Conservation (phyloP, 1,284 basidiomycete species). For the Leccinum pallidistipes region DNA sequence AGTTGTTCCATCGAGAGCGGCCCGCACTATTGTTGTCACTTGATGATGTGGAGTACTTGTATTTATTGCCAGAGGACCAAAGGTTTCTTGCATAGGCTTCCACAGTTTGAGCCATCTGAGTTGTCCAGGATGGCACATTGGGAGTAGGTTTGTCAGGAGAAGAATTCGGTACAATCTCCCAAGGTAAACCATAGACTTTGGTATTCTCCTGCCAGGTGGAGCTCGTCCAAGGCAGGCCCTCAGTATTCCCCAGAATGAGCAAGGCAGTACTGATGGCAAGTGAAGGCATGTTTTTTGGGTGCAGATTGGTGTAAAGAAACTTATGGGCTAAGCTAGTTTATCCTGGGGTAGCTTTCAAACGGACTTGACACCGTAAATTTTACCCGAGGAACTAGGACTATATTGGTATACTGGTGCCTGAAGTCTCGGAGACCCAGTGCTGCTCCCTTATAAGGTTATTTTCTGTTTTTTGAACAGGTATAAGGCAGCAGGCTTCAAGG, state of each 20-base stretch:
- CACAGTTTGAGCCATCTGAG: background rate
- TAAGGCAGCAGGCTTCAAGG: background rate
- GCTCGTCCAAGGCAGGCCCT: background rate
- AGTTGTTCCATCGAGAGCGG: background rate
- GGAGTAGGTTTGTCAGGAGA: background rate
- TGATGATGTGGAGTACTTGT: too few relatives aligned
- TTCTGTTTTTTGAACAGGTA: background rate
- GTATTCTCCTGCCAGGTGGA: background rate
- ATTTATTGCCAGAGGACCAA: too few relatives aligned
- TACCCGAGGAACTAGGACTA: background rate
- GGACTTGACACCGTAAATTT: background rate
- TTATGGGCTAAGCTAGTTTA: too few relatives aligned
- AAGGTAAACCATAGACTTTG: background rate
- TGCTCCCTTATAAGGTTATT: background rate
- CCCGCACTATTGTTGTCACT: background rate
- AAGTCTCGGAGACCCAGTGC: background rate
- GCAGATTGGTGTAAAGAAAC: too few relatives aligned
- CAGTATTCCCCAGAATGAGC: background rate
- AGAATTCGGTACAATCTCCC: background rate
- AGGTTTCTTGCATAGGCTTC: too few relatives aligned
- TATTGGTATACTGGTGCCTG: background rate
- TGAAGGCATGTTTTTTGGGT: too few relatives aligned
- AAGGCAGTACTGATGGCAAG: too few relatives aligned
- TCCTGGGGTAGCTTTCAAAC: background rate
- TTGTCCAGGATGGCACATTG: background rate